A percentile compares a stretch with the other conserved stretches of the same genome.
phyloP scores from a whole-genome alignment of 2,329 filamentous ascomycete genomes.

The Aureobasidium mangrovei region DNA sequence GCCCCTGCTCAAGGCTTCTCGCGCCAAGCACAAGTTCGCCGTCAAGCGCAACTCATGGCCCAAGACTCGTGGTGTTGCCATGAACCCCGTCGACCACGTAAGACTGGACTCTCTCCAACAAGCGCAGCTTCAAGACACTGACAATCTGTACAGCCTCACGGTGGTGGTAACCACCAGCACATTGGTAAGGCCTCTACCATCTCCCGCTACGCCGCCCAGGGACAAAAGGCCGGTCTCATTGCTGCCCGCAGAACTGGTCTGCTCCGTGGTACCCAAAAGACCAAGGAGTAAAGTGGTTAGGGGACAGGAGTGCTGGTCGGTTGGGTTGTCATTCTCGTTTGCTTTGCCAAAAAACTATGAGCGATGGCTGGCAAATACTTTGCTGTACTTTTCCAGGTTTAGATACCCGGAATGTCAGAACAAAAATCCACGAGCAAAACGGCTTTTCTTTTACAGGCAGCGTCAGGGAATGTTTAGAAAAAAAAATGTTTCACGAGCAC shows the following conservation, averaged over 20 bases:
- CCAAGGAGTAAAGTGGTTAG: conserved; percentile 60
- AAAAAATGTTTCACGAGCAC: conserved; percentile 49
- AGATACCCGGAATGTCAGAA: conserved; percentile 14
- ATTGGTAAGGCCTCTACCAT: conserved; percentile 99
- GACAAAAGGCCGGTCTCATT: conserved; percentile 99
- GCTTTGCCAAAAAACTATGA: conserved; percentile 14
- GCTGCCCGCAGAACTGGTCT: conserved; percentile 99
- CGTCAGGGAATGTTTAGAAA: conserved; percentile 50
- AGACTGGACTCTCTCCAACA: conserved; percentile 22
- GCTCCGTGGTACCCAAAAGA: conserved; percentile 99
- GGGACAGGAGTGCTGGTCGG: conserved; percentile 22
- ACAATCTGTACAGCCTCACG: conserved; percentile 37
- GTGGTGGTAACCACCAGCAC: conserved; percentile 97
- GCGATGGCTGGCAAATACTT: conserved; percentile 14
- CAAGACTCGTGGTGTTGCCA: conserved; percentile 99
- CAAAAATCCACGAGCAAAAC: conserved; percentile 12
- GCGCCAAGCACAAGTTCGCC: conserved; percentile 99
- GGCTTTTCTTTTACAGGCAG: conserved; percentile 8
- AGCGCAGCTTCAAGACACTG: conserved; percentile 23
- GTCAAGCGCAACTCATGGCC: conserved; percentile 99
- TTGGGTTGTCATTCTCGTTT: conserved; percentile 21
- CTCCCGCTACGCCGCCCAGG: conserved; percentile 91
- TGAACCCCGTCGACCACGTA: conserved; percentile 99
- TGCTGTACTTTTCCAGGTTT: conserved; percentile 13
- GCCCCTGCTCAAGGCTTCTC: conserved; percentile 97